Base-by-base conservation (phyloP, 768 basidiomycete genomes). In the Suillus plorans region DNA sequence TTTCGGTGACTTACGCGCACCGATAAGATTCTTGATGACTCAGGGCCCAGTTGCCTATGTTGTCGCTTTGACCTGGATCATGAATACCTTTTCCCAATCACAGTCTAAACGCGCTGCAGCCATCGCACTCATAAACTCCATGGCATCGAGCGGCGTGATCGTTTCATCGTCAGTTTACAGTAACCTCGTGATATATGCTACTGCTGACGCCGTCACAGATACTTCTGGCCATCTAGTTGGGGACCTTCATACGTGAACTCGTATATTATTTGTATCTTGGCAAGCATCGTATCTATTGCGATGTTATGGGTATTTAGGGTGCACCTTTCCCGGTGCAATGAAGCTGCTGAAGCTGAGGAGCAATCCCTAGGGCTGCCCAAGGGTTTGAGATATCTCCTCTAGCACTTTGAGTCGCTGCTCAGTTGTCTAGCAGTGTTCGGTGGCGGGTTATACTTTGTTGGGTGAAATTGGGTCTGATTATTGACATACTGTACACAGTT, bases 21-120 rank as follows among this genome's bases (percentile, higher is more conserved):
- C 49, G n/a, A 14, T 7, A 67, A 91, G 90, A 41, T 92, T 94
- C 74, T 75, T 93, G 49, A 89, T 91, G 86, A 86, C 89, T 7
- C 86, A 88, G 69, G 83, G 86, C 2, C 87, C 89, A 70, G 82
- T 88, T 4, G 90, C 84, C 3, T 90, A 87, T 73, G 85, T 92
- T 64, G 82, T 83, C 64, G 86, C 90, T 69, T 78, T 79, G 71
- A 74, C 81, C 20, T 83, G 82, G 85, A 76, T 84, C 61, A 80
- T 80, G 61, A 84, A 81, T 67, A 80, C 81, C 7, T 80, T 96
- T 76, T 87, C 92, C 22, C 85, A 88, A 18, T 87, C 94, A 25
- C 86, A 92, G 2, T 85, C 89, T n/a, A 95, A 95, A 75, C 88
- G 94, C 5, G 91, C 93, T 10, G 89, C 94, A 22, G 89, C 88